Evolutionary conservation across 1,284 basidiomycete genomes (phyloP), one percentile per base, ranked within the genome.

Genomic region (Trametes versicolor): DNA sequence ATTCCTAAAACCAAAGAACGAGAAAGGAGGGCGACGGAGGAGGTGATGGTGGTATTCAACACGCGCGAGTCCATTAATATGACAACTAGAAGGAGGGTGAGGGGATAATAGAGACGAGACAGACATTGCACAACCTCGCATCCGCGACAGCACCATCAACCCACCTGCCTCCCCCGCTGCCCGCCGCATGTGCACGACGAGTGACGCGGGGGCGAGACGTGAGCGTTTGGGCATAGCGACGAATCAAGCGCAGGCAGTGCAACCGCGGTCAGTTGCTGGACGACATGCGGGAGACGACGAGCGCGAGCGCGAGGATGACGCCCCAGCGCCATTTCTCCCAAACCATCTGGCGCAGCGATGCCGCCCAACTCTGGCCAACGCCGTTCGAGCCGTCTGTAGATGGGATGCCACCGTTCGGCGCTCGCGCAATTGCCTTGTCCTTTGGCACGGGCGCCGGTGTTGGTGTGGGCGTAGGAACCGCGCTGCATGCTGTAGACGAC

Each of bases 261-360:
- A 36, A 13, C 48, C 60, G 32, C 23, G 32, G 64, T 69, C 65
- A 71, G 50, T 65, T 69, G 64, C 65, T 71, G 25, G 74, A 73
- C n/a, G 76, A 77, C 62, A 93, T 80, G 67, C 90, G 85, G 47
- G 92, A 93, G 19, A 94, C 85, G 57, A 93, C 77, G 47, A 93
- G 87, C 1, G 92, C 92, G 58, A 94, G 76, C 3, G 87, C 89
- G 65, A 94, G 89, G 63, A 94, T 76, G 34, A 90, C 82, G n/a
- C 92, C 91, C 87, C 91, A 91, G 65, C 90, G 81, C 92, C 92
- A 94, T 74, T 92, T 92, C 74, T 93, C 89, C 86, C 87, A 91
- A n/a, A 94, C 75, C 49, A 92, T 76, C 66, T 86, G 83, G 54
- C 87, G 83, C 86, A 89, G 88, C 7, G 84, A 81, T 8, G 83